These are phyloP conservation scores for Dictyostelium purpureum DNA, from an alignment of 78 protist genomes.

Conservation along the genomic window DNA sequence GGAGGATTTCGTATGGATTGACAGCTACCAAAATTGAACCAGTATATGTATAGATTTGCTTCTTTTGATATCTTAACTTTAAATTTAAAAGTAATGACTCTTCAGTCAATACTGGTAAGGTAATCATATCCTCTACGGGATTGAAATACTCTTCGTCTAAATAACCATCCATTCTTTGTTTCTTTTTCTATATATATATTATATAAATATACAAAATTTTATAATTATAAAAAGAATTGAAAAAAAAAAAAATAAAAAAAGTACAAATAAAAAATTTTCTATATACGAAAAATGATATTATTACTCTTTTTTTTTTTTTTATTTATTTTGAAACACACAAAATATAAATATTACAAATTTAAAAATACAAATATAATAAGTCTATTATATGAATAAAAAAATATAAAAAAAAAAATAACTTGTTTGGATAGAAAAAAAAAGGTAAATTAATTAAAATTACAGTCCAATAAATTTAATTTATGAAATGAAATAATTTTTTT, in stretches of 20 bases:
- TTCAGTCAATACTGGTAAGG: slow-evolving; percentile 81
- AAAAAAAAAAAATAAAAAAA: too few species aligned
- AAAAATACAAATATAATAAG: not conserved
- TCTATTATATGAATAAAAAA: not conserved
- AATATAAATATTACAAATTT: not conserved
- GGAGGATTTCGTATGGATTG: slow-evolving; percentile 91
- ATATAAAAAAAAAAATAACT: not conserved
- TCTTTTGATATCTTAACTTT: slow-evolving; percentile 65
- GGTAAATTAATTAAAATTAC: too few species aligned
- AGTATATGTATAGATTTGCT: slow-evolving; percentile 86
- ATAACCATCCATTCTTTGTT: not conserved
- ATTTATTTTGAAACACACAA: not conserved
- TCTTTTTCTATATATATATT: not conserved
- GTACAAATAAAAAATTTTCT: too few species aligned
- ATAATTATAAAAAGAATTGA: not conserved
- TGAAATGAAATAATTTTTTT: too few species aligned
- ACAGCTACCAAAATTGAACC: slow-evolving; percentile 90
- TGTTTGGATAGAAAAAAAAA: not conserved
- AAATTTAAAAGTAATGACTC: slow-evolving; percentile 82
- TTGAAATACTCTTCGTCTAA: slow-evolving; percentile 1
- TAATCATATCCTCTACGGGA: slow-evolving; percentile 89
- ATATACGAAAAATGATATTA: not conserved
- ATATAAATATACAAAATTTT: not conserved
- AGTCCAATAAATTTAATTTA: too few species aligned
- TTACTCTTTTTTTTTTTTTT: not conserved